These are phyloP conservation scores for Babjeviella inositovora DNA, from an alignment of 805 yeast genomes.

Conservation along the genomic window DNA sequence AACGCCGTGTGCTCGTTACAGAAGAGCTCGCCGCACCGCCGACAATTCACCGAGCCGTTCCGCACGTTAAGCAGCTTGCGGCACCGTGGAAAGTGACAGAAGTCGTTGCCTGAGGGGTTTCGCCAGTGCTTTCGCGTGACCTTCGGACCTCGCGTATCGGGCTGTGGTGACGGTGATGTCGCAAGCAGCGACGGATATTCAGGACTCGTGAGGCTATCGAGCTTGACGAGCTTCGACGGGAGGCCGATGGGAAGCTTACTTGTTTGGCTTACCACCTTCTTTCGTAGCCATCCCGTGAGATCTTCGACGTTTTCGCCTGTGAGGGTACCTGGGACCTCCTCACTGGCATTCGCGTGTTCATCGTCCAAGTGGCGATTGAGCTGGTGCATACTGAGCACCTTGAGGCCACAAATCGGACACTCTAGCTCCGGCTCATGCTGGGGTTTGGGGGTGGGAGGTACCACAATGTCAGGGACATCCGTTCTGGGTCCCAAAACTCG, in stretches of 20 bases:
- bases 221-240: constrained; percentile 19
- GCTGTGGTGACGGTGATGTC: constrained; percentile 4
- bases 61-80: constrained; percentile 24
- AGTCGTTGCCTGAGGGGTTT: constrained; percentile 22
- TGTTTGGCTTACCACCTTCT: constrained; percentile 18
- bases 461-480: too few relatives aligned
- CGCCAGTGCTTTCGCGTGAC: constrained; percentile 44
- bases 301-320: constrained; percentile 13
- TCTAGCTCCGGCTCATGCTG: constrained; percentile 1
- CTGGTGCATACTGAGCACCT: too few relatives aligned
- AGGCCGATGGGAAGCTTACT: constrained; percentile 9
- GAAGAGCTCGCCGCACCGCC: constrained; percentile 59
- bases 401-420: too few relatives aligned
- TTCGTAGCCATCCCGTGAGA: constrained; percentile 25
- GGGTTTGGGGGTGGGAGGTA: too few relatives aligned
- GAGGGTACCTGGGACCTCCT: constrained; percentile 1
- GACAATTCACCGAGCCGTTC: constrained; percentile 50
- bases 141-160: constrained; percentile 9
- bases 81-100: constrained; percentile 26
- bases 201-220: too few relatives aligned
- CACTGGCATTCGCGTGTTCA: constrained; percentile 26
- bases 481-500: too few relatives aligned
- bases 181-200: constrained; percentile 23
- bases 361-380: constrained; percentile 63
- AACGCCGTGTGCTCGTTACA: constrained; percentile 51